These are phyloP conservation scores for Pleurotus citrinopileatus DNA, from an alignment of 768 basidiomycete species.

Conservation along the genomic window DNA sequence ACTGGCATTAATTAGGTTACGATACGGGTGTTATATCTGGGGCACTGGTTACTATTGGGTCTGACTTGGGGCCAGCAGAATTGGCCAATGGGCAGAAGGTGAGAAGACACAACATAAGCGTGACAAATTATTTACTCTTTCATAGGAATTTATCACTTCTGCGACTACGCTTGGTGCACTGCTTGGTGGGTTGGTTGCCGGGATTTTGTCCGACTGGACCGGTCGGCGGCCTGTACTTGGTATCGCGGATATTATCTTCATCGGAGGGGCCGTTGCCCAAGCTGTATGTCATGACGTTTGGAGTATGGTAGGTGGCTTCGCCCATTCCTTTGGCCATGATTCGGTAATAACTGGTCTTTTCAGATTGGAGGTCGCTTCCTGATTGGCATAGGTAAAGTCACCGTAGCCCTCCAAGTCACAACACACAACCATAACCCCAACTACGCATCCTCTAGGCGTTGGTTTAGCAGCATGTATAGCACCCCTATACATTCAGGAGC, in stretches of 20 bases:
- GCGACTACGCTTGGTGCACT: constrained; percentile 77
- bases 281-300: constrained; percentile 67
- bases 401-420: too few species aligned
- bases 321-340: not conserved
- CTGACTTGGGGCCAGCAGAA: constrained; percentile 55
- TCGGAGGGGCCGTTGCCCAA: constrained; percentile 70
- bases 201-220: constrained; percentile 66
- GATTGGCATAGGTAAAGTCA: constrained; percentile 48
- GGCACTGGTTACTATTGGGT: constrained; percentile 70
- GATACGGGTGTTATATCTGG: constrained; percentile 83
- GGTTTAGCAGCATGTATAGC: constrained; percentile 77
- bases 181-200: constrained; percentile 69
- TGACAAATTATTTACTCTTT: not conserved
- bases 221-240: constrained; percentile 65
- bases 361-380: constrained; percentile 73
- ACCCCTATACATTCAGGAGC: constrained; percentile 81
- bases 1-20: constrained; percentile 46
- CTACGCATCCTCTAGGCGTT: constrained; percentile 35
- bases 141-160: constrained; percentile 77
- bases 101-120: not conserved
- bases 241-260: constrained; percentile 70
- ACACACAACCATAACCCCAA: not conserved
- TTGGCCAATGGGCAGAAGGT: constrained; percentile 68
- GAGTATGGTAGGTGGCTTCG: constrained; percentile 66
- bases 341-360: not conserved